A percentile compares a stretch with the other conserved stretches of the same genome.
Conservation (phyloP, 2,329 filamentous ascomycete genomes). For the Ophiostoma quercus region DNA sequence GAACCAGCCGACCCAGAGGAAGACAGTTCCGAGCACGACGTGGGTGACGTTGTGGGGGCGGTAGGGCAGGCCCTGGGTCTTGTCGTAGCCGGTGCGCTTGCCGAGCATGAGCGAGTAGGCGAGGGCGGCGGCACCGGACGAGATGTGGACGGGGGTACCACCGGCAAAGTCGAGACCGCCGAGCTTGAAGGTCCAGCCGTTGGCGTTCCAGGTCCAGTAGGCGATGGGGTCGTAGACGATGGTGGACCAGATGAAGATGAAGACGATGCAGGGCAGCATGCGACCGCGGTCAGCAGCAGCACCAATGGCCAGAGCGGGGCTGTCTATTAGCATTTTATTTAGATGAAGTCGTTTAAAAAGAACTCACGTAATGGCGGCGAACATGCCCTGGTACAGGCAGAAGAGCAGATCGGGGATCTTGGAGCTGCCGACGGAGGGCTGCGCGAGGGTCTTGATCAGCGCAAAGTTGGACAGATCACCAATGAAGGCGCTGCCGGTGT, state of each 20-base stretch:
- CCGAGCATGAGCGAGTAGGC: conserved; percentile 90
- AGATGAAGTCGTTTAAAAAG: neutral
- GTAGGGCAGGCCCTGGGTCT: conserved; percentile 75
- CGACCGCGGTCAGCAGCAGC: conserved; percentile 82
- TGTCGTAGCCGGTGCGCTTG: conserved; percentile 77
- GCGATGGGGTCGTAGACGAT: conserved; percentile 88
- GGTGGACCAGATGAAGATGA: conserved; percentile 91
- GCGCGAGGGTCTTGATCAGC: conserved; percentile 68
- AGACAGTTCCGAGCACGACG: conserved; percentile 86
- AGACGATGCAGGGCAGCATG: conserved; percentile 81
- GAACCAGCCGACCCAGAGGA: conserved; percentile 94
- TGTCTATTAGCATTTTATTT: conserved; percentile 5
- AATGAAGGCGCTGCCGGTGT: conserved; percentile 70
- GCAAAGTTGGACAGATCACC: conserved; percentile 78
- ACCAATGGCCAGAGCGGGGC: conserved; percentile 26
- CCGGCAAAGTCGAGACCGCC: conserved; percentile 85
- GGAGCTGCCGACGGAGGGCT: conserved; percentile 66
- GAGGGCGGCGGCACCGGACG: conserved; percentile 74
- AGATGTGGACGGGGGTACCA: conserved; percentile 84
- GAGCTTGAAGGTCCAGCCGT: conserved; percentile 73
- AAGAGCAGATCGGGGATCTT: conserved; percentile 78
- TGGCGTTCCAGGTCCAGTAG: conserved; percentile 89
- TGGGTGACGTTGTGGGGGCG: conserved; percentile 90
- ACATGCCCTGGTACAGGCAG: conserved; percentile 84
- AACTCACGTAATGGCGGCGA: conserved; percentile 77